Evolutionary conservation across 495 filamentous ascomycete species (phyloP).

Genomic region (Clavariopsis aquatica): DNA sequence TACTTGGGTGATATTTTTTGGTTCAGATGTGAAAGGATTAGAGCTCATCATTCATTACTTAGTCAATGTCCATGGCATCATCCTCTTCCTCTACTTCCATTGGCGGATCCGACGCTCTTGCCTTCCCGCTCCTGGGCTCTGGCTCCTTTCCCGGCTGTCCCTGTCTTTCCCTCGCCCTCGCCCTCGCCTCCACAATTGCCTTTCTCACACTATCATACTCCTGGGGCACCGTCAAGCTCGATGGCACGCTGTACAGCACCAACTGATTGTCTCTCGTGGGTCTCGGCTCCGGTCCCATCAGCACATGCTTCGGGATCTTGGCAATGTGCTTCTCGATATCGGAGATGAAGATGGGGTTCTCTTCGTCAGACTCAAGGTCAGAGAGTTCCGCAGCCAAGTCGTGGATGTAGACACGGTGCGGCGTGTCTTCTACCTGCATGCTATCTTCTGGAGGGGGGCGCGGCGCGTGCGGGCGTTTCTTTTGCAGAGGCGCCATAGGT

Average conservation of each 20-base stretch:
- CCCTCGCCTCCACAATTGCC: constrained; percentile 80
- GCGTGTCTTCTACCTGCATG: constrained; percentile 89
- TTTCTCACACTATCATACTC: constrained; percentile 81
- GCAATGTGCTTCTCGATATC: constrained; percentile 79
- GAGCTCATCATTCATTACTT: constrained; percentile 1
- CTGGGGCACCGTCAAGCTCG: constrained; percentile 70
- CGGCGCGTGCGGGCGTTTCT: constrained; percentile 12
- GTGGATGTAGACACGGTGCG: constrained; percentile 84
- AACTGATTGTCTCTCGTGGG: constrained; percentile 62
- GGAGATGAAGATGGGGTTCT: constrained; percentile 71
- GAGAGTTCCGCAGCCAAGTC: constrained; percentile 85
- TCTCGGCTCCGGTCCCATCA: constrained; percentile 50
- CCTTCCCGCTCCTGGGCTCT: constrained; percentile 10
- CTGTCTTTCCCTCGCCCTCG: constrained; percentile 60
- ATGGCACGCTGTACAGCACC: constrained; percentile 78
- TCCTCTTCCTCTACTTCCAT: constrained; percentile 46
- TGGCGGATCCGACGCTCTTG: background rate
- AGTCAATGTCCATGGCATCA: constrained; percentile 75
- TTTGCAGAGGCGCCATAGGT: constrained; percentile 5
- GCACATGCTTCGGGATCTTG: constrained; percentile 67
- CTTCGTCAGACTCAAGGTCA: constrained; percentile 54
- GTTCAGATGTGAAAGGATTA: constrained; percentile 11
- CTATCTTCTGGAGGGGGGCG: constrained; percentile 50
- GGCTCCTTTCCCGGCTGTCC: constrained; percentile 21
- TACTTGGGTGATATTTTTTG: background rate